A percentile compares a stretch with the other conserved stretches of the same genome.
phyloP scores from a whole-genome alignment of 2,329 filamentous ascomycete genomes.

The Colletotrichum salicis region DNA sequence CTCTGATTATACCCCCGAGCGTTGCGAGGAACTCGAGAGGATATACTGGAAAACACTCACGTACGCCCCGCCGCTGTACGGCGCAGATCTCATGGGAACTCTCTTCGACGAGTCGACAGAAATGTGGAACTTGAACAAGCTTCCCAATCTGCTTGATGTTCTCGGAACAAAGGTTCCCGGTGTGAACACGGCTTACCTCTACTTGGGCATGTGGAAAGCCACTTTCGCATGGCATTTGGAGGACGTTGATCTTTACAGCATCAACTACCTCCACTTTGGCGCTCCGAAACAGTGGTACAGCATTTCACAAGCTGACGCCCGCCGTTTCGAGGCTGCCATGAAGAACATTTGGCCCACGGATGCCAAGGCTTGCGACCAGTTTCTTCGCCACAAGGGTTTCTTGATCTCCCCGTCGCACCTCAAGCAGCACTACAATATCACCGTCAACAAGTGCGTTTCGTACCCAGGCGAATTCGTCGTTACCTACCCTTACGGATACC shows the following conservation, averaged over 20 bases:
- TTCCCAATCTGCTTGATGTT: conserved; percentile 93
- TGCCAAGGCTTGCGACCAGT: conserved; percentile 94
- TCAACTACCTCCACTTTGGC: conserved; percentile 99
- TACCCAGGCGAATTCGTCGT: conserved; percentile 98
- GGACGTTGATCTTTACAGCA: conserved; percentile 98
- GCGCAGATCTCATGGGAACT: conserved; percentile 95
- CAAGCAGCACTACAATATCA: conserved; percentile 89
- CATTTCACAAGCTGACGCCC: conserved; percentile 94
- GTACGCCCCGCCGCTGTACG: conserved; percentile 94
- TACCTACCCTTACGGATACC: conserved; percentile 97
- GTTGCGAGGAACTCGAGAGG: conserved; percentile 93
- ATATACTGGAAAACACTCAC: conserved; percentile 98
- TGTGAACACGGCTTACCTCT: conserved; percentile 97
- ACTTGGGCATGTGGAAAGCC: conserved; percentile 99
- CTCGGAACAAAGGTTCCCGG: conserved; percentile 95
- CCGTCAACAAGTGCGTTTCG: conserved; percentile 94
- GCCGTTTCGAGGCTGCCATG: conserved; percentile 94
- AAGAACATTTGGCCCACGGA: conserved; percentile 94
- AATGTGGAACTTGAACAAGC: conserved; percentile 92
- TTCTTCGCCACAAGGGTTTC: conserved; percentile 96
- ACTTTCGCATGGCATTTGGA: conserved; percentile 99
- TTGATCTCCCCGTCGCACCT: conserved; percentile 92
- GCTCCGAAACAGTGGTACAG: conserved; percentile 99
- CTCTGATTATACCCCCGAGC: conserved; percentile 88
- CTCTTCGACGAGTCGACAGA: conserved; percentile 89